Evolutionary conservation across 1,284 basidiomycete species (phyloP), one percentile per base, ranked within the genome.

Genomic region (Prillingera fragicola): DNA sequence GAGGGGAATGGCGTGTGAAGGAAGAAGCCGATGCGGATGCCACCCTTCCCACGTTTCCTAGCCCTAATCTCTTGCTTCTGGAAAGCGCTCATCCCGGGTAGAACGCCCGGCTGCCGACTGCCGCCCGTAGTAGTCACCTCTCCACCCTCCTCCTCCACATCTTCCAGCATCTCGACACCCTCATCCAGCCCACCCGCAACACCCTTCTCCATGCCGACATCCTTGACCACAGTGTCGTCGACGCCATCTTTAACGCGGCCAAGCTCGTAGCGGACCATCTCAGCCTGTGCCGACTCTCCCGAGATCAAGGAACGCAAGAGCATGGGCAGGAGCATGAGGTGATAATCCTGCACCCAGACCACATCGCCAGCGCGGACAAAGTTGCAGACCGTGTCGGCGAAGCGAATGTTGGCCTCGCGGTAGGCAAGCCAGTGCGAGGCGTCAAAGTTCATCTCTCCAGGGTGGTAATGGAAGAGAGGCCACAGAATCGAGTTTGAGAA

Each of bases 401-500:
- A 99, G 50, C 82, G 79, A 74, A 91, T 77, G 70, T 98, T 99
- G 35, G 95, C 95, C 70, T 96, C 90, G 26, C 94, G 83, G 72
- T 98, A 99, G 1, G 91, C 94, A 38, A 85, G 80, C 94, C 94
- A 99, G 71, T 97, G 88, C 63, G 86, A 87, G 73, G 96, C 90
- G 73, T 97, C 94, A 67, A 98, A 98, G 74, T 91, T 95, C 91
- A 98, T 98, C 73, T 96, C 91, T 55, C 91, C 90, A 13, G 90
- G 89, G 69, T 96, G 92, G 72, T 97, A 99, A 71, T 99, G 94
- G 78, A 98, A 97, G 36, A 99, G 77, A 1, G 94, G 94, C 94
- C 94, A 99, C 29, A 99, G 81, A 72, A 99, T 98, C 38, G 90
- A 95, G 76, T 99, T 99, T 56, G 90, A 92, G 78, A 99, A 98